These are phyloP conservation scores for Rutstroemia sp. DNA, from an alignment of 2,329 filamentous ascomycete genomes.

Conservation along the genomic window DNA sequence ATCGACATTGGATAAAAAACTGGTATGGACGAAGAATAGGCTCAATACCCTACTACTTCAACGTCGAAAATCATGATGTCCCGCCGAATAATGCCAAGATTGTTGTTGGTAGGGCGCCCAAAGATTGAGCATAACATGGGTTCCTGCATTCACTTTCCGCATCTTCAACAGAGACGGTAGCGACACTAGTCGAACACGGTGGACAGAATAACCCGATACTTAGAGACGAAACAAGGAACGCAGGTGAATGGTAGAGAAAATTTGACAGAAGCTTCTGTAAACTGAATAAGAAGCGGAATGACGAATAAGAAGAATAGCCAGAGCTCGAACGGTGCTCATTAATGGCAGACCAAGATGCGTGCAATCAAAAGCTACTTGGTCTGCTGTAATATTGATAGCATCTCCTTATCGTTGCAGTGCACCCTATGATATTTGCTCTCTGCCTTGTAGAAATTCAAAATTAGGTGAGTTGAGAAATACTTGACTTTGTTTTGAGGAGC, in stretches of 20 bases:
- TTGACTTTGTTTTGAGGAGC: too few species aligned
- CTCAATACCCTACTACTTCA: neutral
- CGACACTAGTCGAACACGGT: neutral
- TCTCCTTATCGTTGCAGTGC: too few species aligned
- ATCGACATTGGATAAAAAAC: neutral
- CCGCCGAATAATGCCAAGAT: neutral
- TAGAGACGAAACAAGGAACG: neutral
- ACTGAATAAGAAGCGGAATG: neutral
- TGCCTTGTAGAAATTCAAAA: too few species aligned
- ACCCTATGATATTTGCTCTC: too few species aligned
- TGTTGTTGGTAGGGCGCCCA: neutral
- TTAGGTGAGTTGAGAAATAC: too few species aligned
- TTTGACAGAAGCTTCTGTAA: too few species aligned
- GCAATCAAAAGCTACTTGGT: too few species aligned
- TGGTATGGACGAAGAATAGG: neutral
- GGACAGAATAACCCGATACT: neutral
- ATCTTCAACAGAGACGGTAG: neutral
- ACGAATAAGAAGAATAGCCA: neutral
- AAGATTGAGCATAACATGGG: neutral
- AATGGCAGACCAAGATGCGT: too few species aligned
- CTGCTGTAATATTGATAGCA: too few species aligned
- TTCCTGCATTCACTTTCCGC: neutral
- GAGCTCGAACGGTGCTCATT: too few species aligned
- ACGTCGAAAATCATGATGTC: neutral
- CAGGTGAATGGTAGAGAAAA: too few species aligned